A percentile compares a stretch with the other conserved stretches of the same genome.
Evolutionary conservation across 1,284 basidiomycete species (phyloP).

Genomic region (Cronartium quercuum): DNA sequence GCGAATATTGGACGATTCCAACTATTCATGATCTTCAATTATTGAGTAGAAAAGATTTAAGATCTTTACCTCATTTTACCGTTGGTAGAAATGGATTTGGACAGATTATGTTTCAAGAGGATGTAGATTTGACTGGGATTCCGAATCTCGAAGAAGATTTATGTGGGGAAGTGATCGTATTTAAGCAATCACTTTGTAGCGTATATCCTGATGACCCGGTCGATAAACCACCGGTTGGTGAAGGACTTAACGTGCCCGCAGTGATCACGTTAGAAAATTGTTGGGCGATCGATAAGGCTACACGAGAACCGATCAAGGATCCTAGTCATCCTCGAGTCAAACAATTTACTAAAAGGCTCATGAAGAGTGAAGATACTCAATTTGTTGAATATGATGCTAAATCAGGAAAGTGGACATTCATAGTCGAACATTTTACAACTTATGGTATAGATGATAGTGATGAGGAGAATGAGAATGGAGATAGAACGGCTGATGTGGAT

Average conservation of each 20-base stretch:
- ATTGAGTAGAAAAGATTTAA: constrained; percentile 66
- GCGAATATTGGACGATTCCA: constrained; percentile 83
- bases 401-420: constrained; percentile 86
- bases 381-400: constrained; percentile 74
- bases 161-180: constrained; percentile 77
- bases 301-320: constrained; percentile 82
- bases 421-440: constrained; percentile 73
- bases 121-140: constrained; percentile 85
- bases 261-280: constrained; percentile 71
- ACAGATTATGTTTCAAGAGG: constrained; percentile 78
- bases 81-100: constrained; percentile 88
- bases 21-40: constrained; percentile 64
- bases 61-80: constrained; percentile 62
- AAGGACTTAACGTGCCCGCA: constrained; percentile 83
- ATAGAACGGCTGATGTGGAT: constrained; percentile 4
- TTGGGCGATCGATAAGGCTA: constrained; percentile 87
- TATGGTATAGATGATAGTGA: constrained; percentile 48
- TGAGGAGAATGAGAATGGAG: constrained; percentile 45
- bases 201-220: constrained; percentile 86
- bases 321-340: constrained; percentile 63
- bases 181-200: constrained; percentile 83
- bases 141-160: constrained; percentile 67
- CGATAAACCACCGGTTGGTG: constrained; percentile 68
- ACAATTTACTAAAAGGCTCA: constrained; percentile 75
- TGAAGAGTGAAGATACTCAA: constrained; percentile 74